phyloP scores from a whole-genome alignment of 2,329 filamentous ascomycete genomes.

The Graphilbum ipis-grandicollis region DNA sequence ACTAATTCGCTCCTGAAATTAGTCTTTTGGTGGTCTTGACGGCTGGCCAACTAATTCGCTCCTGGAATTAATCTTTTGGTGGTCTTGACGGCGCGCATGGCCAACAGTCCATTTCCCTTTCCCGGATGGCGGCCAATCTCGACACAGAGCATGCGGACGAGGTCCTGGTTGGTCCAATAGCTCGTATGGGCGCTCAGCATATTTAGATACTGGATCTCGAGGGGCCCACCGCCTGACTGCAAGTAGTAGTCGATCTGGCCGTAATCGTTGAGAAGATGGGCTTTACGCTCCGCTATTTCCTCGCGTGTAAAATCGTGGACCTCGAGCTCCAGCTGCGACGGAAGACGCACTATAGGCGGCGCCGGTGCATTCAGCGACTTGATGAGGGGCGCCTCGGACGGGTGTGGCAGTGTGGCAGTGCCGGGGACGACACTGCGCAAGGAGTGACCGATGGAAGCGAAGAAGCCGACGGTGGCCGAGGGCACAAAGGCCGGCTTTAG shows the following conservation, averaged over 20 bases:
- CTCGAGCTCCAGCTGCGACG: conserved; percentile 69
- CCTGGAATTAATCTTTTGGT: conserved; percentile 18
- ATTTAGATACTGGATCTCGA: conserved; percentile 92
- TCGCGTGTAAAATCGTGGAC: conserved; percentile 89
- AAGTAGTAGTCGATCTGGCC: conserved; percentile 89
- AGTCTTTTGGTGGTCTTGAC: too few relatives aligned
- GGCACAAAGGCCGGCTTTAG: conserved; percentile 69
- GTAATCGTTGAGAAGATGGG: conserved; percentile 82
- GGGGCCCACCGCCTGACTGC: conserved; percentile 63
- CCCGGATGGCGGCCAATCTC: conserved; percentile 69
- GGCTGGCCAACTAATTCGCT: neutral
- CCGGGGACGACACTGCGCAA: conserved; percentile 46
- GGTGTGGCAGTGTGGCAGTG: conserved; percentile 12
- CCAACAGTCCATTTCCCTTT: conserved; percentile 36
- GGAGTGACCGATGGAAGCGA: conserved; percentile 45
- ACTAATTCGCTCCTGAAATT: neutral
- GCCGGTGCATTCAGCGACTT: conserved; percentile 14
- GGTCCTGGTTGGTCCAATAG: conserved; percentile 79
- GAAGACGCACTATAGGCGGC: conserved; percentile 25
- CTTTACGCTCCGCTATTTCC: conserved; percentile 79
- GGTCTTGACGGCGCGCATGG: conserved; percentile 40
- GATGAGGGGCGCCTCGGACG: conserved; percentile 8
- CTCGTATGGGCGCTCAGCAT: conserved; percentile 93
- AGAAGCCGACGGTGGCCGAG: conserved; percentile 46
- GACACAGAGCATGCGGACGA: conserved; percentile 76